Evolutionary conservation across 108 stramenopile species (phyloP), one percentile per base, ranked within the genome.

Genomic region (Fistulifera pelliculosa): DNA sequence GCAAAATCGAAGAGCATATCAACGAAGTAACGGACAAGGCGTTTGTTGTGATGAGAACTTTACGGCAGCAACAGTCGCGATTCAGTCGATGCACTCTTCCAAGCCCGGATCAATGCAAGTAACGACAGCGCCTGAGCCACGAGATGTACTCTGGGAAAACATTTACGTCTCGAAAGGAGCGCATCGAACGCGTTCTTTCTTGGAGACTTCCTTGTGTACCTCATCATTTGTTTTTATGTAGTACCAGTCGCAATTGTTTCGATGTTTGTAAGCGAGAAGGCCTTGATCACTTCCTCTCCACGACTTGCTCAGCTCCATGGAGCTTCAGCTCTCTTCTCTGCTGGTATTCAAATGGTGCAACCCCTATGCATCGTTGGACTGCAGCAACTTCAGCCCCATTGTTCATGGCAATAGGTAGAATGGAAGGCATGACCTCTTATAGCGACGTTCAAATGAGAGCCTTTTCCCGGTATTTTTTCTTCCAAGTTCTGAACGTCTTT

Each of bases 11-110:
- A 59, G 76, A 88, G 58, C 90, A 93, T 43, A 69, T 74, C 27
- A 93, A 88, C 48, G 90, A 93, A 70, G 87, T 93, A 8, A 87
- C 82, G 0, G 91, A 93, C 64, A 93, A 93, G 73, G 90, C 88
- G 23, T 94, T 94, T 60, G 90, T 94, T 14, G 78, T 77, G 19
- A 91, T 94, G 85, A 56, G 75, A 27, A 91, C 94, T 94, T 83
- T 54, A 90, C 90, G 0, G 90, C 94, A 13, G 83, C 94, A 13
- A 94, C 90, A 3, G 90, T 89, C 60, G 94, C 94, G 4, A 90
- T 83, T 58, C 94, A 94, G 49, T 83, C 81, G 21, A 90, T 94
- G 87, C 94, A 94, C 64, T 80, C 78, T 1, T 75, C 76, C 1
- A 83, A 80, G 47, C 89, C 94, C 10, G 94, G 94, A 22, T 65